Percentiles rank a stretch among this genome's conserved stretches.
These are phyloP conservation scores for Lentinula novae-zelandiae DNA, from an alignment of 1,284 basidiomycete genomes.

Conservation along the genomic window DNA sequence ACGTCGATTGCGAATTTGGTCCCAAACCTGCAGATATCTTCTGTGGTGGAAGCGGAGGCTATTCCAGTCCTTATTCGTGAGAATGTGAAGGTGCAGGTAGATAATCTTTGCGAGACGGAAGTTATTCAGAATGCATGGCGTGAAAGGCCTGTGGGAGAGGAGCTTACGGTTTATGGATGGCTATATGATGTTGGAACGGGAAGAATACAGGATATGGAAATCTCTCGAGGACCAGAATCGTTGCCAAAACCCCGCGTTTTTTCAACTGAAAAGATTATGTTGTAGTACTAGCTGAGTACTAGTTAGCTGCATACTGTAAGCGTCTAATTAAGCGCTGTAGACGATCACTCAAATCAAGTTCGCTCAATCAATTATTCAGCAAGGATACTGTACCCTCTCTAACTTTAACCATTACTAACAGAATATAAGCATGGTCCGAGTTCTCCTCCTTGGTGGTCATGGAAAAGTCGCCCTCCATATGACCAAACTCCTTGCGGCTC, in stretches of 20 bases:
- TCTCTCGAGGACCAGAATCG: constrained; percentile 39
- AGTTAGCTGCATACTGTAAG: too few relatives aligned
- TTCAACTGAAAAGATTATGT: not conserved
- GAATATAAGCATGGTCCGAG: constrained; percentile 1
- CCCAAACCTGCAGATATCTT: constrained; percentile 42
- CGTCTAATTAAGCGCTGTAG: too few relatives aligned
- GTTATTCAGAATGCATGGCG: constrained; percentile 74
- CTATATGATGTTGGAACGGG: constrained; percentile 77
- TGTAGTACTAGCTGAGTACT: not conserved
- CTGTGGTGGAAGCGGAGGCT: constrained; percentile 34
- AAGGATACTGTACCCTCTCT: not conserved
- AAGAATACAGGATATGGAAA: constrained; percentile 50
- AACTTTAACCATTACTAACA: not conserved
- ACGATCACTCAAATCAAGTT: too few relatives aligned
- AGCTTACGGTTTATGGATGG: constrained; percentile 82
- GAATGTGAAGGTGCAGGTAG: constrained; percentile 78
- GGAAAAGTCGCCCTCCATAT: constrained; percentile 55
- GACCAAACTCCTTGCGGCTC: constrained; percentile 38
- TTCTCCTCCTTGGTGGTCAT: constrained; percentile 39
- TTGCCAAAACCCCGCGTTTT: too few relatives aligned
- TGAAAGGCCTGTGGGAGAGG: constrained; percentile 38
- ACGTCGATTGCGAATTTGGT: constrained; percentile 33
- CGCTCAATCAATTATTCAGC: too few relatives aligned
- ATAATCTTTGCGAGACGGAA: constrained; percentile 61
- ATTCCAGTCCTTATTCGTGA: constrained; percentile 64